Conservation (phyloP, 1,284 basidiomycete genomes). For the Sphagnurus paluster region DNA sequence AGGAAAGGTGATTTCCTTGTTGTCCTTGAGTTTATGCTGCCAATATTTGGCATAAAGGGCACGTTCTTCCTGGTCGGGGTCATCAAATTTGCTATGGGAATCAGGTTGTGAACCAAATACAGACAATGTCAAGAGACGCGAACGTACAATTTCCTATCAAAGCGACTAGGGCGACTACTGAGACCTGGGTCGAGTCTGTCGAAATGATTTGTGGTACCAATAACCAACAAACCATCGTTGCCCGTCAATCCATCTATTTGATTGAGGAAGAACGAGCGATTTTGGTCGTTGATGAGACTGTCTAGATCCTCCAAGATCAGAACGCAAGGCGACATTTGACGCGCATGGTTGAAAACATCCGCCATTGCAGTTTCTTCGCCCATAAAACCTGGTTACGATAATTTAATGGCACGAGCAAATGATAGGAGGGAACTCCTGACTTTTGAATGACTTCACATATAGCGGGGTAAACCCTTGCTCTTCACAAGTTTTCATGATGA, state of each 20-base stretch:
- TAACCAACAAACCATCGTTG: slow-evolving; percentile 77
- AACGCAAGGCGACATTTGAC: slow-evolving; percentile 69
- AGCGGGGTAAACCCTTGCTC: slow-evolving; percentile 62
- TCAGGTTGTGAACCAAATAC: slow-evolving; percentile 1
- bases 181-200: slow-evolving; percentile 75
- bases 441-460: slow-evolving; percentile 76
- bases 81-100: slow-evolving; percentile 53
- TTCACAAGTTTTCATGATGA: slow-evolving; percentile 67
- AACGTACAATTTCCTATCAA: slow-evolving; percentile 81
- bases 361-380: slow-evolving; percentile 73
- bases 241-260: slow-evolving; percentile 74
- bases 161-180: slow-evolving; percentile 75
- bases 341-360: slow-evolving; percentile 64
- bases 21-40: slow-evolving; percentile 69
- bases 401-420: slow-evolving; percentile 1
- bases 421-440: slow-evolving; percentile 31
- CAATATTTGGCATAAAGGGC: slow-evolving; percentile 71
- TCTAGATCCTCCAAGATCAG: slow-evolving; percentile 82
- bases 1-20: slow-evolving; percentile 63
- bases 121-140: neutral
- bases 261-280: slow-evolving; percentile 85
- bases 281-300: slow-evolving; percentile 71
- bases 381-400: slow-evolving; percentile 42
- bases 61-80: slow-evolving; percentile 65
- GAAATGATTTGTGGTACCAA: slow-evolving; percentile 84